Evolutionary conservation across 2,329 filamentous ascomycete genomes (phyloP).

Genomic region (Ophiostoma sp.): DNA sequence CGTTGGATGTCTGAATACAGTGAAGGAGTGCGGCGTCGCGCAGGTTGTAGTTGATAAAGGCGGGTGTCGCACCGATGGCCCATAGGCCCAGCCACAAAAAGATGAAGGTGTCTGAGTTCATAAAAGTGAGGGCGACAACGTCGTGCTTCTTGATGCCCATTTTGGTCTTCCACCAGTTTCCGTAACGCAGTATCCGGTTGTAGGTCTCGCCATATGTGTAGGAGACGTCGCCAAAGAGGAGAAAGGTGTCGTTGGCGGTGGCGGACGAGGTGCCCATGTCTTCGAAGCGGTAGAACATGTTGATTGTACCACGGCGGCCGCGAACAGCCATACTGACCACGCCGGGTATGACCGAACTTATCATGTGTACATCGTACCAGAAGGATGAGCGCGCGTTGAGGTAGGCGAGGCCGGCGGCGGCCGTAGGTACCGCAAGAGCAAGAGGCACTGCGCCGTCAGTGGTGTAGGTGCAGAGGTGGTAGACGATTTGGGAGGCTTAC

Average conservation of each 20-base stretch:
- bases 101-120: constrained; percentile 73
- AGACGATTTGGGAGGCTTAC: neutral
- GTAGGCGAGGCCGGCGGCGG: constrained; percentile 66
- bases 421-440: constrained; percentile 53
- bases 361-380: constrained; percentile 58
- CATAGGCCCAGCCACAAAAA: constrained; percentile 73
- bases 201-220: constrained; percentile 77
- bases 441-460: constrained; percentile 43
- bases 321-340: constrained; percentile 41
- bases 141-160: constrained; percentile 63
- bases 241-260: constrained; percentile 50
- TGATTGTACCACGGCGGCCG: constrained; percentile 56
- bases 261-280: constrained; percentile 49
- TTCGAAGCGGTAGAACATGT: constrained; percentile 72
- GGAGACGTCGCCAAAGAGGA: constrained; percentile 62
- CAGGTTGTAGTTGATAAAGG: constrained; percentile 85
- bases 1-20: constrained; percentile 63
- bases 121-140: constrained; percentile 73
- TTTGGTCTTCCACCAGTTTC: constrained; percentile 63
- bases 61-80: constrained; percentile 75
- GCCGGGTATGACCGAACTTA: constrained; percentile 50
- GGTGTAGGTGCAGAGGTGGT: neutral
- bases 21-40: constrained; percentile 65
- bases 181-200: constrained; percentile 64
- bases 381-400: constrained; percentile 65